A percentile compares a stretch with the other conserved stretches of the same genome.
Evolutionary conservation across 2,329 filamentous ascomycete species (phyloP).

Genomic region (Corinectria fuckeliana): DNA sequence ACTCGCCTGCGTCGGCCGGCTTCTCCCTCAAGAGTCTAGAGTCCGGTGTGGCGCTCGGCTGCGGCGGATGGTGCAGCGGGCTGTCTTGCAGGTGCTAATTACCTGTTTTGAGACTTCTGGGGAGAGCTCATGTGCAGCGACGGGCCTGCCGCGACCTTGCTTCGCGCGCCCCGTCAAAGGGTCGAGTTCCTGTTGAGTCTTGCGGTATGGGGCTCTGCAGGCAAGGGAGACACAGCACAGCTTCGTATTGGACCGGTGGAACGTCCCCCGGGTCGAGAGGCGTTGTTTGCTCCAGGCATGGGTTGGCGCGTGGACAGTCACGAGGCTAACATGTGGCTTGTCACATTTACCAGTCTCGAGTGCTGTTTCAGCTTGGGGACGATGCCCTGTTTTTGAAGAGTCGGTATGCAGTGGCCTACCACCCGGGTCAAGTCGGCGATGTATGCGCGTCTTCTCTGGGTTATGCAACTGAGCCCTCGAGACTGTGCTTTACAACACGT

Average conservation of each 20-base stretch:
- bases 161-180: too few species aligned
- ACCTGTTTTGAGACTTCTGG: neutral
- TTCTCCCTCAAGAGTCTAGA: neutral
- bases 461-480: neutral
- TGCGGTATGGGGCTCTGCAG: neutral
- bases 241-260: neutral
- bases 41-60: slow-evolving; percentile 3
- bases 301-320: slow-evolving; percentile 1
- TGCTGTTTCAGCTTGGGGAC: neutral
- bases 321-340: neutral
- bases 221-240: neutral
- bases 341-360: neutral
- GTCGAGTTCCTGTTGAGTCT: neutral
- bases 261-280: too few species aligned
- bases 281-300: too few species aligned
- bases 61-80: slow-evolving; percentile 10
- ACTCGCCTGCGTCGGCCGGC: neutral
- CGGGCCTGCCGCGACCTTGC: neutral
- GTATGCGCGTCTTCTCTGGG: neutral
- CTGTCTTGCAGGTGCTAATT: too few species aligned
- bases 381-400: neutral
- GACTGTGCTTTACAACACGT: neutral
- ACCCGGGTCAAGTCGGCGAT: slow-evolving; percentile 2
- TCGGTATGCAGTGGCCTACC: slow-evolving; percentile 14
- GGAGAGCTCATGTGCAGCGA: neutral